A percentile compares a stretch with the other conserved stretches of the same genome.
phyloP scores from a whole-genome alignment of 441 rosid species.

The Viola pubescens region DNA sequence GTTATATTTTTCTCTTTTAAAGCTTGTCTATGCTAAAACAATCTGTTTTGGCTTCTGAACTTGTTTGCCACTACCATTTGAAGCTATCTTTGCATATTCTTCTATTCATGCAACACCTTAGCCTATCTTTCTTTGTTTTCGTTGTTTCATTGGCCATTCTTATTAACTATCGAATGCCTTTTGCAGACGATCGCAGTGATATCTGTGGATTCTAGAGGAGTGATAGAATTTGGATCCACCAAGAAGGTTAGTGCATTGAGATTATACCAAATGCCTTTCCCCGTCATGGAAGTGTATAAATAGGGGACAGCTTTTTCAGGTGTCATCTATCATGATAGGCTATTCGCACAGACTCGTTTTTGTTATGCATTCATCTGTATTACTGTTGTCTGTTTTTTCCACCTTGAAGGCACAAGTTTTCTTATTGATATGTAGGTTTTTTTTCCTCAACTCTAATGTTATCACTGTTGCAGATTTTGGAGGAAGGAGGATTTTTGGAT shows the following conservation, averaged over 20 bases:
- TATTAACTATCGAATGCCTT: conserved; percentile 16
- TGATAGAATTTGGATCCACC: conserved; percentile 71
- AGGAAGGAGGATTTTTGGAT: conserved; percentile 48
- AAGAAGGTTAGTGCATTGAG: conserved; percentile 45
- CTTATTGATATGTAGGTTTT: too few species aligned
- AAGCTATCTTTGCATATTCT: neutral
- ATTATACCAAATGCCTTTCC: too few species aligned
- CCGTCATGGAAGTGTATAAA: too few species aligned
- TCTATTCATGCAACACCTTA: too few species aligned
- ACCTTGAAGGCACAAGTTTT: too few species aligned
- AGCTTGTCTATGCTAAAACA: neutral
- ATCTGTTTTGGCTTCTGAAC: neutral
- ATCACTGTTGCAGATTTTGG: conserved; percentile 45
- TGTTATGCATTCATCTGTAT: too few species aligned
- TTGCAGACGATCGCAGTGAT: conserved; percentile 68
- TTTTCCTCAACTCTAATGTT: conserved; percentile 10
- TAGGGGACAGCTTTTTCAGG: too few species aligned
- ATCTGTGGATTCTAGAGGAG: conserved; percentile 55
- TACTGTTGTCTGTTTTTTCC: too few species aligned
- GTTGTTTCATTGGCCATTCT: neutral
- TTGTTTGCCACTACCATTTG: neutral
- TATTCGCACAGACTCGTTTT: too few species aligned
- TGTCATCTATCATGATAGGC: too few species aligned
- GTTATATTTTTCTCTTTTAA: neutral
- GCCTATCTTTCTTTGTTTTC: neutral